Conservation (phyloP, 2,329 filamentous ascomycete genomes). For the Ophiostoma novo-ulmi region DNA sequence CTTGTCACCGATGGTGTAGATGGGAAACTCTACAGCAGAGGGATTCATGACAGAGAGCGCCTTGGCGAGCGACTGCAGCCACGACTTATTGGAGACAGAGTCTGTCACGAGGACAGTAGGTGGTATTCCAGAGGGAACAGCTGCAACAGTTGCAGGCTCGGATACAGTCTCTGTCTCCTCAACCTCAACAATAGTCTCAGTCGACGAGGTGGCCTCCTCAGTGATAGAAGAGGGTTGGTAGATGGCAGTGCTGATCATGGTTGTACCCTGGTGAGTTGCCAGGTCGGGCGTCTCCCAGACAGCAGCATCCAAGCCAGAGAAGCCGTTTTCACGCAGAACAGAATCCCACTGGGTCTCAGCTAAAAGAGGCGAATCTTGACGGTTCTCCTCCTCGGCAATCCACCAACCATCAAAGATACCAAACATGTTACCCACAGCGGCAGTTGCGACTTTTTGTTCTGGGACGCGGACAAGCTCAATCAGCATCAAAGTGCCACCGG, state of each 20-base stretch:
- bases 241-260: constrained; percentile 26
- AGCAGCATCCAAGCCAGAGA: constrained; percentile 26
- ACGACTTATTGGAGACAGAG: constrained; percentile 20
- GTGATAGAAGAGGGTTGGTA: neutral
- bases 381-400: constrained; percentile 25
- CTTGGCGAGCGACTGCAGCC: constrained; percentile 18
- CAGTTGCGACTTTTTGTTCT: constrained; percentile 23
- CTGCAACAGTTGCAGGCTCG: neutral
- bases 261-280: constrained; percentile 26
- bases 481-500: constrained; percentile 25
- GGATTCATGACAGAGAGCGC: neutral
- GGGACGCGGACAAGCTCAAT: constrained; percentile 27
- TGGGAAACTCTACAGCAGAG: neutral
- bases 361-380: constrained; percentile 26
- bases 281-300: constrained; percentile 28
- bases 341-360: constrained; percentile 26
- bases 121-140: neutral
- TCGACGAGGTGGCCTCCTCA: neutral
- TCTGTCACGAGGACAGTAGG: constrained; percentile 23
- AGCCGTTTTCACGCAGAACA: constrained; percentile 24
- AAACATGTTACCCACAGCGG: constrained; percentile 26
- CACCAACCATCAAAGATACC: constrained; percentile 29
- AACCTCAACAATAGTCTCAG: neutral
- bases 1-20: constrained; percentile 19
- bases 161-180: neutral